These are phyloP conservation scores for Ophiocordyceps polyrhachis-furcata DNA, from an alignment of 2,329 filamentous ascomycete species.

Conservation along the genomic window DNA sequence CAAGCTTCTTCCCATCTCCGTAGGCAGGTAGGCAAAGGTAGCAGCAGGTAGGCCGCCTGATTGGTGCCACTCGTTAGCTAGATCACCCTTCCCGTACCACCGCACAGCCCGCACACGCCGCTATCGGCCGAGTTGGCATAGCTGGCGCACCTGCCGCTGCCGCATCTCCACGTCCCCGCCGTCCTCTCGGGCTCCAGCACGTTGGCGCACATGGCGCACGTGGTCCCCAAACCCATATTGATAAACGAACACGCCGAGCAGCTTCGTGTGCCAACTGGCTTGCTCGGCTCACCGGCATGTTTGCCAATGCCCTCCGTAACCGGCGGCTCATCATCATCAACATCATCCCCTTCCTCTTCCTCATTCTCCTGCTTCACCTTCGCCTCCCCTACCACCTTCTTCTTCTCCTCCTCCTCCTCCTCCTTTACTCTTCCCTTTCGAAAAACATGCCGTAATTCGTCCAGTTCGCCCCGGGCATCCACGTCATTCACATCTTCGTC, in stretches of 20 bases:
- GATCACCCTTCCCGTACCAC: too few species aligned
- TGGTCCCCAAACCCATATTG: constrained; percentile 35
- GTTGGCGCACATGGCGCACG: constrained; percentile 51
- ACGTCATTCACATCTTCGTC: constrained; percentile 39
- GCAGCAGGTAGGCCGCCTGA: too few species aligned
- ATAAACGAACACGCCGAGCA: constrained; percentile 52
- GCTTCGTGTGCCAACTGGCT: background rate
- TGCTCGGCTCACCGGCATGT: background rate
- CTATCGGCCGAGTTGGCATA: constrained; percentile 55
- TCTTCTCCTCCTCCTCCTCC: constrained; percentile 2
- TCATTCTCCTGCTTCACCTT: too few species aligned
- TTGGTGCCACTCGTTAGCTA: too few species aligned
- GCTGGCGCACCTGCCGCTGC: constrained; percentile 31
- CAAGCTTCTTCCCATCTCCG: too few species aligned
- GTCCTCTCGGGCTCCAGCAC: constrained; percentile 40
- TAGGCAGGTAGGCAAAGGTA: too few species aligned
- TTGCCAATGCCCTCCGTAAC: background rate
- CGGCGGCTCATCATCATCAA: too few species aligned
- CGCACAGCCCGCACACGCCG: constrained; percentile 38
- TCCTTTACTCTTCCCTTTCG: constrained; percentile 6
- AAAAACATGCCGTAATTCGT: constrained; percentile 38
- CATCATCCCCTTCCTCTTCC: too few species aligned
- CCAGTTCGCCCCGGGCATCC: constrained; percentile 28
- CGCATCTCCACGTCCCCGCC: constrained; percentile 45
- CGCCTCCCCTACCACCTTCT: too few species aligned